A percentile compares a stretch with the other conserved stretches of the same genome.
These are phyloP conservation scores for Paramecium biaurelia DNA, from an alignment of 73 alveolate species.

Conservation along the genomic window DNA sequence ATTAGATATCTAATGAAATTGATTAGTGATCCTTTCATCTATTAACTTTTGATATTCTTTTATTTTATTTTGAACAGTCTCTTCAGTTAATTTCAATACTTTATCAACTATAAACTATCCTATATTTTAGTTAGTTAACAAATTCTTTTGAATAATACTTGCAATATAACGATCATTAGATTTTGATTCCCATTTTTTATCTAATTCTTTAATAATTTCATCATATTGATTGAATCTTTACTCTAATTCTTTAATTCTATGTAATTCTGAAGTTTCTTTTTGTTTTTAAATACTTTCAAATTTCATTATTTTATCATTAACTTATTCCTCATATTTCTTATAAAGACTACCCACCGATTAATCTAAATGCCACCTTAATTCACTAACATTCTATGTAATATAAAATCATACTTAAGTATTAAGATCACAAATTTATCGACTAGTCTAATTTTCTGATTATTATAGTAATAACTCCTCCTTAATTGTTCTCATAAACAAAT, in stretches of 20 bases:
- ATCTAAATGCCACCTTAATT: not conserved
- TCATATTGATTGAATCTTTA: not conserved
- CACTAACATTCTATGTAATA: not conserved
- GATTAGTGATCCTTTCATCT: slow-evolving; percentile 9
- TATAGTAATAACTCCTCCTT: not conserved
- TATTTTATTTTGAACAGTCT: not conserved
- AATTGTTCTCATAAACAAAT: not conserved
- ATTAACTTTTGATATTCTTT: not conserved
- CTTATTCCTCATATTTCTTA: not conserved
- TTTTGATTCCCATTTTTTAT: slow-evolving; percentile 36
- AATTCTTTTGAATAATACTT: not conserved
- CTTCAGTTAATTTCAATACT: not conserved
- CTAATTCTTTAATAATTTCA: not conserved
- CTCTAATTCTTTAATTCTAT: slow-evolving; percentile 4
- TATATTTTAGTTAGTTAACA: not conserved
- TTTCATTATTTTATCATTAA: not conserved
- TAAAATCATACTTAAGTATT: not conserved
- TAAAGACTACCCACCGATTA: not conserved
- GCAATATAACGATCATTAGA: slow-evolving; percentile 48
- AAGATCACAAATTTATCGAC: not conserved
- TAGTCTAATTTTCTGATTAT: not conserved
- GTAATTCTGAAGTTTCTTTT: not conserved
- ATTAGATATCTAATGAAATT: not conserved
- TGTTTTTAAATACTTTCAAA: not conserved
- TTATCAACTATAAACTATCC: slow-evolving; percentile 3